Evolutionary conservation across 83 land plant species (phyloP), one percentile per base, ranked within the genome.

Genomic region (Isoetes engelmannii): DNA sequence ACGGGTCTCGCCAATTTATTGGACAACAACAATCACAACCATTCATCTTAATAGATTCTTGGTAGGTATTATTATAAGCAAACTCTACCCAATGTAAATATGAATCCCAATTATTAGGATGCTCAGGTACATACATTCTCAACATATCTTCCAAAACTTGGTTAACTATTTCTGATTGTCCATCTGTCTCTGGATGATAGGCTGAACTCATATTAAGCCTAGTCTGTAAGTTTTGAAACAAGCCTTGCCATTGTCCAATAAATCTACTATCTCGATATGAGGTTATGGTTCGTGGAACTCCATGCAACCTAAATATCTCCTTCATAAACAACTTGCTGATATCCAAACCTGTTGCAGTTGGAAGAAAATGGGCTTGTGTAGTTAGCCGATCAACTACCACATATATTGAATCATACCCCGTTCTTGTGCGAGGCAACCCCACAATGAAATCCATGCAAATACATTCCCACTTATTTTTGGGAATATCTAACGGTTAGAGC

Each of bases 131-230:
- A 4, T 71, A 6, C 43, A 57, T 28, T 2, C 75, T 45, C 4
- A 77, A 47, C n/a, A 77, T 45, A 49, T 71, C 50, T 4, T 68
- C 80, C 3, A 78, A 42, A 44, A 9, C 37, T 1, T 15, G 69
- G 19, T 72, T 72, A 9, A 72, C 58, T 1, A 61, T 67, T 18
- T 71, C 57, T 46, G 65, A 66, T 57, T 71, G 74, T 3, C 71
- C 57, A 66, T 70, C 53, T 3, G 70, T 74, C 49, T 67, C 50
- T 3, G 70, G 72, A 50, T 73, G 75, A 66, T 59, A 66, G 21
- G 65, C 6, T 4, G 20, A 41, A 9, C 59, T 72, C 48, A 59
- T 71, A 19, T 49, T 42, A 0, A 72, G 3, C 20, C 65, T 63
- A 12, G 59, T 65, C 5, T 54, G n/a, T 10, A 41, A 3, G 47